phyloP scores from a whole-genome alignment of 768 basidiomycete species.

The Suillus luteus region DNA sequence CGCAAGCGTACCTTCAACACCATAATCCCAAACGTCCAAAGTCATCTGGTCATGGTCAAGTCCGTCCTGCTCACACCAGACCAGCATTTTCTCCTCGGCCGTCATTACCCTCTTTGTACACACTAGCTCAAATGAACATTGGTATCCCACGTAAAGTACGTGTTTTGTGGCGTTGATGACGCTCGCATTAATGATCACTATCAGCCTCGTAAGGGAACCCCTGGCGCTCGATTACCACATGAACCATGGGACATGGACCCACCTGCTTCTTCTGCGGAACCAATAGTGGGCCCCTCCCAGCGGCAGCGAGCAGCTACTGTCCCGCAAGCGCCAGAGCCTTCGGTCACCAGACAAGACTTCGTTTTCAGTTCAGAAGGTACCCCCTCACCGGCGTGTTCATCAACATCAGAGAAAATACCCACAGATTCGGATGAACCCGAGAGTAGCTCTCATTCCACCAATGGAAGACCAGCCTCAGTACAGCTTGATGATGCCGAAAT shows the following conservation, averaged over 20 bases:
- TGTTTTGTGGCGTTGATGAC: slow-evolving; percentile 1
- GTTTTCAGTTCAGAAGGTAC: not conserved
- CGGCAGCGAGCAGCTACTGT: slow-evolving; percentile 1
- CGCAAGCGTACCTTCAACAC: slow-evolving; percentile 14
- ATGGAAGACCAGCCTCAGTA: slow-evolving; percentile 20
- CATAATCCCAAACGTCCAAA: slow-evolving; percentile 28
- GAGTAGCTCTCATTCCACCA: slow-evolving; percentile 15
- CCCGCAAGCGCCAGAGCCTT: not conserved
- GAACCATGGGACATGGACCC: slow-evolving; percentile 42
- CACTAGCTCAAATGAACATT: slow-evolving; percentile 39
- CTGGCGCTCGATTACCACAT: slow-evolving; percentile 44
- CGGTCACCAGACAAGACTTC: not conserved
- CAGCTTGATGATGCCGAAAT: slow-evolving; percentile 27
- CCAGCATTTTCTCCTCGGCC: slow-evolving; percentile 44
- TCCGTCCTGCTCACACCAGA: slow-evolving; percentile 42
- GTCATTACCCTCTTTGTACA: slow-evolving; percentile 44
- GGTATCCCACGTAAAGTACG: slow-evolving; percentile 41
- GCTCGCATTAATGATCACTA: slow-evolving; percentile 11
- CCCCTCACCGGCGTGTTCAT: slow-evolving; percentile 12
- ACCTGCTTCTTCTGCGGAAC: slow-evolving; percentile 10
- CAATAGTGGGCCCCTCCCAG: slow-evolving; percentile 9
- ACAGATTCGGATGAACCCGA: slow-evolving; percentile 11
- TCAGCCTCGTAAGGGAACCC: slow-evolving; percentile 43
- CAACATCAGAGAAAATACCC: slow-evolving; percentile 14
- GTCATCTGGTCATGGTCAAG: slow-evolving; percentile 37